Base-by-base conservation (phyloP, 805 yeast genomes). In the Saccharomycopsis fibuligera region DNA sequence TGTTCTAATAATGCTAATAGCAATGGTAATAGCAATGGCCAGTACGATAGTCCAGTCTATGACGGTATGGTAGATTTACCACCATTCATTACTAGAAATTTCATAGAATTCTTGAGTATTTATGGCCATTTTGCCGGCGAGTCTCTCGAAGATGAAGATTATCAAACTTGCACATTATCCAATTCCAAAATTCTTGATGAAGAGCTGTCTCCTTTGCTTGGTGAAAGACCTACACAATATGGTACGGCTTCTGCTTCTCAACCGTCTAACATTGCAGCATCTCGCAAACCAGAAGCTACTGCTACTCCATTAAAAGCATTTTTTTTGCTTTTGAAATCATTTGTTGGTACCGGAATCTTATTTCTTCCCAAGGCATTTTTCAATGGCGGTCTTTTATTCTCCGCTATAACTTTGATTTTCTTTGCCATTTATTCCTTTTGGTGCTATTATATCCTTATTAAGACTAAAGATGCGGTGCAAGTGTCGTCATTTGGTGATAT, bases 61-160 rank as follows among this genome's bases (percentile, higher is more conserved):
- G n/a, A n/a, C n/a, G 42, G 16, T 19, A 33, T 16, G 6, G 16
- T 37, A 8, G 44, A 43, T 16, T 21, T 50, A 19, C 47, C 44
- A 21, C 45, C 75, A 8, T 72, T 80, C 49, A 62, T 84, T 35
- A 80, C 95, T 1, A 74, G 78, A 50, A 86, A 85, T 62, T 86
- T 86, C 55, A 69, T 85, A 56, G 93, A 86, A 62, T 86, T 86
- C 59, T 67, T 86, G 41, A 80, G 85, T 54, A 72, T 86, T 5
- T 86, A 86, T 63, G 95, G 95, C 5, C 91, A 86, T 67, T 86
- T 86, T 65, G 93, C 93, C 2, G 95, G 95, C 60, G 93, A 85
- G 63, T 78, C 81, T 35, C 72, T 85, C 47, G 91, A 83, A 57
- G 84, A 79, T 58, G 81, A 76, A 47, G 89, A 80, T 58, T 76